phyloP scores from a whole-genome alignment of 345 rosid genomes.

The Gossypium raimondii region DNA sequence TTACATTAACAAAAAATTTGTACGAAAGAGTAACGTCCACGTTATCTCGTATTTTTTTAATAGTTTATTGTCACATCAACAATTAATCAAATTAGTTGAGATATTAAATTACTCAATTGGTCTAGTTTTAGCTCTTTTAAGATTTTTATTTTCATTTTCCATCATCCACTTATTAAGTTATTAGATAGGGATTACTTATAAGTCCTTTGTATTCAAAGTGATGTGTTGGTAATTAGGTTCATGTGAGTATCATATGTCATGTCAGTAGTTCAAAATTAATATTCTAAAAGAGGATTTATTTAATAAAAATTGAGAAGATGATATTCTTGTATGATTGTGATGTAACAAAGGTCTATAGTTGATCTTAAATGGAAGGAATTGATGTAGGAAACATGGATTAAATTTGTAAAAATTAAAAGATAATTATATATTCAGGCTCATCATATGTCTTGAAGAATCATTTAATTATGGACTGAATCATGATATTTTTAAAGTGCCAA shows the following conservation, averaged over 20 bases:
- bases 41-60: background rate
- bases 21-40: background rate
- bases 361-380: too few relatives aligned
- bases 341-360: background rate
- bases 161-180: too few relatives aligned
- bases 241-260: conserved; percentile 13
- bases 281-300: background rate
- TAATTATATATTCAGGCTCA: background rate
- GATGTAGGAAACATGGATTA: background rate
- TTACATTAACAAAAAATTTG: fast-evolving
- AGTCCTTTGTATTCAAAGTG: too few relatives aligned
- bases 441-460: background rate
- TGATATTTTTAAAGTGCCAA: background rate
- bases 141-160: too few relatives aligned
- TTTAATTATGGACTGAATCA: background rate
- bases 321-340: background rate
- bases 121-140: too few relatives aligned
- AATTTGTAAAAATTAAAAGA: background rate
- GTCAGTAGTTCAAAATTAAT: conserved; percentile 9
- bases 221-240: background rate
- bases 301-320: conserved; percentile 1
- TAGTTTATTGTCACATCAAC: background rate
- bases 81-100: too few relatives aligned
- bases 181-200: too few relatives aligned
- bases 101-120: too few relatives aligned